These are phyloP conservation scores for Myxozyma udenii DNA, from an alignment of 805 yeast genomes.

Conservation along the genomic window DNA sequence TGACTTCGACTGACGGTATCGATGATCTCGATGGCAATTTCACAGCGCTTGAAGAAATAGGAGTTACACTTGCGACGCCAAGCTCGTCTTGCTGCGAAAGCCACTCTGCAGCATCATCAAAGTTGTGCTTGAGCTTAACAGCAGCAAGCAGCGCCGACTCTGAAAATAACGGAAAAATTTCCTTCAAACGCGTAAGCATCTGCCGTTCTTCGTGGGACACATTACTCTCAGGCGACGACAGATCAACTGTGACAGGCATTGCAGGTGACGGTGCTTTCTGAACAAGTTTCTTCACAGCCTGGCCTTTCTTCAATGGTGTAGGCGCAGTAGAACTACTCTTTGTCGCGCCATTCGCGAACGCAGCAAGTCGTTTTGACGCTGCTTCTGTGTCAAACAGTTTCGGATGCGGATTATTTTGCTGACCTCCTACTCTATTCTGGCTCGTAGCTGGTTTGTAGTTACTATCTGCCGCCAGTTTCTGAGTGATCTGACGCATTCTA, in stretches of 20 bases:
- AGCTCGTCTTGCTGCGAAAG: slow-evolving; percentile 36
- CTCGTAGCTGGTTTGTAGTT: background rate
- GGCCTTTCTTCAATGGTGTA: slow-evolving; percentile 5
- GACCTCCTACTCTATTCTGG: background rate
- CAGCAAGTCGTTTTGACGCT: background rate
- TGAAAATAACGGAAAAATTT: slow-evolving; percentile 23
- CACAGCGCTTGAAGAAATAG: background rate
- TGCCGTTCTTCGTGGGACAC: slow-evolving; percentile 8
- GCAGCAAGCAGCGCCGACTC: slow-evolving; percentile 23
- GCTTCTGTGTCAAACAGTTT: too few species aligned
- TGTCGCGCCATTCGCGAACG: background rate
- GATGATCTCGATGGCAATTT: background rate
- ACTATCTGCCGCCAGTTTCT: slow-evolving; percentile 10
- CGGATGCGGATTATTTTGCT: background rate
- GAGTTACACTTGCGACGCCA: slow-evolving; percentile 23
- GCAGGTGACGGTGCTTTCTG: slow-evolving; percentile 30
- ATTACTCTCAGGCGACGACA: slow-evolving; percentile 12
- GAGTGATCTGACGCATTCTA: slow-evolving; percentile 16
- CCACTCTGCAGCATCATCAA: slow-evolving; percentile 41
- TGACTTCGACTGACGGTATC: slow-evolving; percentile 5
- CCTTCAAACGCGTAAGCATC: slow-evolving; percentile 16
- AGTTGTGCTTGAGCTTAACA: slow-evolving; percentile 27
- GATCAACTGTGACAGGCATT: slow-evolving; percentile 20
- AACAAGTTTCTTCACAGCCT: slow-evolving; percentile 21
- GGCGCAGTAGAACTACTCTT: background rate